Conservation (phyloP, 305 asterid genomes). For the Fraxinus angustifolia region DNA sequence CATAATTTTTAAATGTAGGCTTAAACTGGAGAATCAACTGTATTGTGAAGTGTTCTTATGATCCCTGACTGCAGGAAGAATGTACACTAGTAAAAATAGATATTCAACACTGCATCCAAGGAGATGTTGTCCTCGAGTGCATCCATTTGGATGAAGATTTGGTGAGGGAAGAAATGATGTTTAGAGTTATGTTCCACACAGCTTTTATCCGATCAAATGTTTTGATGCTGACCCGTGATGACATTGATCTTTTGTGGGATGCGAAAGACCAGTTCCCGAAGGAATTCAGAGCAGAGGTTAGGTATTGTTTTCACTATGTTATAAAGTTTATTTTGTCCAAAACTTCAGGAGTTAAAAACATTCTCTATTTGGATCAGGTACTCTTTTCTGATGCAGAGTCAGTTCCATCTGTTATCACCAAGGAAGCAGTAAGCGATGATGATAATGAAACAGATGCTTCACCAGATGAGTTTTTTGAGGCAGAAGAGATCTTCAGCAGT, state of each 20-base stretch:
- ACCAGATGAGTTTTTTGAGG: conserved; percentile 93
- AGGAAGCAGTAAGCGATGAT: conserved; percentile 59
- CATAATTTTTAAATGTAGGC: conserved; percentile 21
- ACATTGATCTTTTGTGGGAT: conserved; percentile 91
- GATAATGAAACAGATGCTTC: conserved; percentile 70
- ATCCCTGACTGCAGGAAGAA: conserved; percentile 67
- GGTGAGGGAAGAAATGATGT: conserved; percentile 81
- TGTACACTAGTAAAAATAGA: conserved; percentile 81
- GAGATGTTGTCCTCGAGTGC: conserved; percentile 93
- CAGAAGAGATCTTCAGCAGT: conserved; percentile 88
- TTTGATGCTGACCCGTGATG: conserved; percentile 78
- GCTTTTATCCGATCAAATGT: conserved; percentile 81
- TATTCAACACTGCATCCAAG: conserved; percentile 71
- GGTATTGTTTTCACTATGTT: conserved; percentile 33
- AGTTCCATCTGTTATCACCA: conserved; percentile 41
- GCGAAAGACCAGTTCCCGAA: conserved; percentile 68
- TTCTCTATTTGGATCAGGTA: conserved; percentile 59
- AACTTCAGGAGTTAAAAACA: conserved; percentile 38
- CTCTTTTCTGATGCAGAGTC: conserved; percentile 92
- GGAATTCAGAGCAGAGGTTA: conserved; percentile 88
- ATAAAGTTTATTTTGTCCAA: conserved; percentile 25
- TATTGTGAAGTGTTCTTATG: conserved; percentile 26
- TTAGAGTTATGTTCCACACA: conserved; percentile 91
- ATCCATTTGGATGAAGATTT: conserved; percentile 84
- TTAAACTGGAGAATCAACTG: conserved; percentile 15